These are phyloP conservation scores for Lizonia empirigonia DNA, from an alignment of 2,329 filamentous ascomycete genomes.

Conservation along the genomic window DNA sequence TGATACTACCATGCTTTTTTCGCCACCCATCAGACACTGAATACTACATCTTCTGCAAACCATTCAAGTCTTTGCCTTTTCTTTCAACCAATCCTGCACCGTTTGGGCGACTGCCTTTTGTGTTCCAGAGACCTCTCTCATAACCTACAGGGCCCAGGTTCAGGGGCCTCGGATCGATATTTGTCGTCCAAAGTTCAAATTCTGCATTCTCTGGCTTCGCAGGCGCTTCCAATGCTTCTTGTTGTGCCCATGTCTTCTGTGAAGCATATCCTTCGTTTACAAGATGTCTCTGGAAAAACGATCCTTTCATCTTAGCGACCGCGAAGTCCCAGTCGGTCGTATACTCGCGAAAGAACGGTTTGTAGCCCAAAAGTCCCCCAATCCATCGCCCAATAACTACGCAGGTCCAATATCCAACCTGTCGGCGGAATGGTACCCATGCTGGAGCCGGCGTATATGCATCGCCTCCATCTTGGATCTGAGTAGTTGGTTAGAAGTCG, in stretches of 20 bases:
- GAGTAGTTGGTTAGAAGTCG: conserved; percentile 2
- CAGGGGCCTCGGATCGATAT: conserved; percentile 2
- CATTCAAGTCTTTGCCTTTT: neutral
- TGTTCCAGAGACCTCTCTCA: conserved; percentile 2
- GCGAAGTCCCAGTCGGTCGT: conserved; percentile 47
- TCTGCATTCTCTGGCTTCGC: conserved; percentile 6
- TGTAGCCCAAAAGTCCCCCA: conserved; percentile 48
- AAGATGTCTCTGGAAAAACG: conserved; percentile 13
- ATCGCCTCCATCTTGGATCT: conserved; percentile 52
- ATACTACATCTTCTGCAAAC: neutral
- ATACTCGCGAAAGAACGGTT: conserved; percentile 48
- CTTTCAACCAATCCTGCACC: neutral
- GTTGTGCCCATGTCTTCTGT: conserved; percentile 5
- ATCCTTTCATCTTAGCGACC: conserved; percentile 13
- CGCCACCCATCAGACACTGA: neutral
- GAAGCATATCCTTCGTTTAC: conserved; percentile 4
- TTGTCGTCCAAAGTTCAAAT: conserved; percentile 6
- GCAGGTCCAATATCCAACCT: conserved; percentile 32
- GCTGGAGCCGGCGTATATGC: conserved; percentile 46
- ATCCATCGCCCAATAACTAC: conserved; percentile 50
- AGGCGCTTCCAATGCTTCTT: conserved; percentile 3
- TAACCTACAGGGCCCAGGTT: conserved; percentile 7
- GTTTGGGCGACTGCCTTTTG: neutral
- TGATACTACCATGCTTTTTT: neutral
- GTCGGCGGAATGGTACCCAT: conserved; percentile 48